Conservation (phyloP, 208 protist species). For the Leishmania martiniquensis region DNA sequence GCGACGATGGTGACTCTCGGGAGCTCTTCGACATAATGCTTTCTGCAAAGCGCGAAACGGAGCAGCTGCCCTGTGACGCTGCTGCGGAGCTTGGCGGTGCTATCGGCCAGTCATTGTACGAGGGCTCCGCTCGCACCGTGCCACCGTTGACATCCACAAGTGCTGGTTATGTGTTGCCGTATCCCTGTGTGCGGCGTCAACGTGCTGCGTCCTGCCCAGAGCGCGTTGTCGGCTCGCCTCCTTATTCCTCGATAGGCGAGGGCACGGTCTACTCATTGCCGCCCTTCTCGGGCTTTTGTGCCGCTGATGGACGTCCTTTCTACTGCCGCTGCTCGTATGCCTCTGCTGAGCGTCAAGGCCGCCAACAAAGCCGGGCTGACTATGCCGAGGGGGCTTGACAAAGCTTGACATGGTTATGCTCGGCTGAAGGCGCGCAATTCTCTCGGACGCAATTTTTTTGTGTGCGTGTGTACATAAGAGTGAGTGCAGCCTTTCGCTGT, state of each 20-base stretch:
- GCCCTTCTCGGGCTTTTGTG: slow-evolving; percentile 25
- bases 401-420: too few species aligned
- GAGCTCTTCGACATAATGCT: background rate
- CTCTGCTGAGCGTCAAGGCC: background rate
- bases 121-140: background rate
- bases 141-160: slow-evolving; percentile 7
- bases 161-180: slow-evolving; percentile 7
- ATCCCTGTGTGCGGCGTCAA: background rate
- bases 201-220: slow-evolving; percentile 22
- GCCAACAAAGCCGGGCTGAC: background rate
- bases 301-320: slow-evolving; percentile 16
- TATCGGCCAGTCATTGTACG: background rate
- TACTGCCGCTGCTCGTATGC: slow-evolving; percentile 2
- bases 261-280: slow-evolving; percentile 5
- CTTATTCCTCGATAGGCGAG: background rate
- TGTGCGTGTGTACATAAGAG: background rate
- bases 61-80: background rate
- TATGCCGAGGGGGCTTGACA: background rate
- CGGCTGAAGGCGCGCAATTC: background rate
- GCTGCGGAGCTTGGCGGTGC: background rate
- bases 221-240: background rate
- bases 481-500: background rate
- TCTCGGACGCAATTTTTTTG: background rate
- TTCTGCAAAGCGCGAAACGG: background rate
- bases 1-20: background rate